phyloP scores from a whole-genome alignment of 257 asterid genomes.

The Plantago ovata region DNA sequence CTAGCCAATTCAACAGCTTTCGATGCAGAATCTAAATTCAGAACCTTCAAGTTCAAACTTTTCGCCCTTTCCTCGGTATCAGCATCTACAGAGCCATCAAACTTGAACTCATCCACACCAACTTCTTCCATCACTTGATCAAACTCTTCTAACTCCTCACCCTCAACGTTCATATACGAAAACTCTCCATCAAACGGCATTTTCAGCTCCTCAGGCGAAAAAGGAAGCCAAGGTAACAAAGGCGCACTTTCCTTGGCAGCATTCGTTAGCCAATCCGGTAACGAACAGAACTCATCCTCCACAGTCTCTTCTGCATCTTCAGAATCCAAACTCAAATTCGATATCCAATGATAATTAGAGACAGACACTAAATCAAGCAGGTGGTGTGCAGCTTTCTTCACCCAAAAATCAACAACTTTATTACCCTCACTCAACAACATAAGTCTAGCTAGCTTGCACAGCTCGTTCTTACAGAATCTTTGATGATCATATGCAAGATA shows the following conservation, averaged over 20 bases:
- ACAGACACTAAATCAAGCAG: conserved; percentile 55
- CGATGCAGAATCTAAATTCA: conserved; percentile 32
- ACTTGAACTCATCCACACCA: conserved; percentile 20
- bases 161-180: conserved; percentile 22
- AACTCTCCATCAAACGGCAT: conserved; percentile 24
- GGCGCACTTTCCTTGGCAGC: conserved; percentile 30
- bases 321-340: conserved; percentile 56
- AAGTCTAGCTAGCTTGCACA: conserved; percentile 49
- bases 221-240: conserved; percentile 57
- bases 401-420: conserved; percentile 59
- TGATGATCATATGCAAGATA: conserved; percentile 43
- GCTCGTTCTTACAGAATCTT: conserved; percentile 35
- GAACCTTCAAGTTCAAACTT: conserved; percentile 23
- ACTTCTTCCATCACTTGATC: conserved; percentile 40
- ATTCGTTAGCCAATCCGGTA: conserved; percentile 61
- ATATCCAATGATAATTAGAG: conserved; percentile 49
- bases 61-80: conserved; percentile 26
- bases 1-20: conserved; percentile 40
- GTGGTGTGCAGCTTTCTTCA: conserved; percentile 60
- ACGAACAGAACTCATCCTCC: conserved; percentile 37
- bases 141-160: conserved; percentile 19
- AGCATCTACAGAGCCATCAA: conserved; percentile 22
- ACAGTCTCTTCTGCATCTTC: conserved; percentile 38
- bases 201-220: conserved; percentile 32
- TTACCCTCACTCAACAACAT: conserved; percentile 40